Evolutionary conservation across 106 monocot genomes (phyloP), one percentile per base, ranked within the genome.

Genomic region (Acanthochlamys bracteata): DNA sequence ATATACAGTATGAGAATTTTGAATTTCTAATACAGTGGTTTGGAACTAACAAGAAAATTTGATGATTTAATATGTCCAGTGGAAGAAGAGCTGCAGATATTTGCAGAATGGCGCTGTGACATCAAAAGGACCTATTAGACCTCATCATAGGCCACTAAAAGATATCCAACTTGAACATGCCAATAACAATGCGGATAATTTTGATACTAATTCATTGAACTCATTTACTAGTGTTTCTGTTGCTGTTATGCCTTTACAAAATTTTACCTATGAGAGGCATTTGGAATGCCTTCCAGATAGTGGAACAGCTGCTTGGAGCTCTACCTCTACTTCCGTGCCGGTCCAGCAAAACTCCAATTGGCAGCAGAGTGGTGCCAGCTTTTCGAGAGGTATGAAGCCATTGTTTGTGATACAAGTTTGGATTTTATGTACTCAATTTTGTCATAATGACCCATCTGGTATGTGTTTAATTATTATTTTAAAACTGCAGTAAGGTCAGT

Each of bases 201-300:
- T 74, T 75, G 67, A 64, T 64, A 76, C 71, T 42, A 81, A 60
- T 60, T 74, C 59, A 66, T 64, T 71, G 53, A 25, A 33, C 24
- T 77, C 67, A 79, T 88, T 71, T 76, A n/a, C n/a, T n/a, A n/a
- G n/a, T n/a, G n/a, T n/a, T n/a, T n/a, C n/a, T n/a, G n/a, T n/a
- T n/a, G n/a, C 63, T 90, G 96, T 96, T 91, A 73, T 82, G 65
- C 96, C 96, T 96, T 96, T 96, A 96, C 96, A 91, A 91, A 83
- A 61, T 74, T 75, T 65, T 80, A 96, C 96, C 43, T 73, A 80
- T 96, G 84, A 88, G 81, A 71, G 63, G 61, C 53, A 71, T 63
- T 19, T 56, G 42, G 46, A 25, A 70, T 64, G 56, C 66, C 51
- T 25, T 73, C 51, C 64, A 43, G 68, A 51, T 26, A 25, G 10